Evolutionary conservation across 75 land plant species (phyloP).

Genomic region (Larix kaempferi): DNA sequence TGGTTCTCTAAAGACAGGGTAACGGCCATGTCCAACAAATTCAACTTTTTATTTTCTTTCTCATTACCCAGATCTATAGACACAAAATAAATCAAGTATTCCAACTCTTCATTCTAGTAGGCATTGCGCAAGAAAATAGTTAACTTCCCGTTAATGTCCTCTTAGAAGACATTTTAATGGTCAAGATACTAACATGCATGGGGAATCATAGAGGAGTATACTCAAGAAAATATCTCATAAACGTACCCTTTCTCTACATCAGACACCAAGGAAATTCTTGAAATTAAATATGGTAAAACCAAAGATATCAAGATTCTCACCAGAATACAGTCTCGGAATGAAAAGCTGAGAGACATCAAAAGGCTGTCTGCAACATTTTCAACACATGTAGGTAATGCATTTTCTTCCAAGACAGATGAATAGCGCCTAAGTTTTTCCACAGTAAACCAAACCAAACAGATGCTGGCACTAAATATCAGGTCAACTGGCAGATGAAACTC

Average conservation of each 20-base stretch:
- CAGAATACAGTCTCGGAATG: conserved; percentile 76
- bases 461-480: conserved; percentile 65
- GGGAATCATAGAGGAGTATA: background rate
- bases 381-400: conserved; percentile 23
- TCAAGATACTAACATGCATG: background rate
- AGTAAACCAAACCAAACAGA: conserved; percentile 74
- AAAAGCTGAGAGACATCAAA: conserved; percentile 77
- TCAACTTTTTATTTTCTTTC: background rate
- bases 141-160: background rate
- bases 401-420: background rate
- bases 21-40: background rate
- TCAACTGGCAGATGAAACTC: conserved; percentile 82
- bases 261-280: background rate
- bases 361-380: conserved; percentile 64
- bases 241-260: background rate
- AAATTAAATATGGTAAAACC: background rate
- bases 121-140: background rate
- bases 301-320: conserved; percentile 30
- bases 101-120: background rate
- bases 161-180: background rate
- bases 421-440: conserved; percentile 25
- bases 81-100: background rate
- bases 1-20: background rate
- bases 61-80: background rate
- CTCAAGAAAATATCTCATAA: background rate